A percentile compares a stretch with the other conserved stretches of the same genome.
Evolutionary conservation across 106 monocot genomes (phyloP).

Genomic region (Dendrobium nobile): DNA sequence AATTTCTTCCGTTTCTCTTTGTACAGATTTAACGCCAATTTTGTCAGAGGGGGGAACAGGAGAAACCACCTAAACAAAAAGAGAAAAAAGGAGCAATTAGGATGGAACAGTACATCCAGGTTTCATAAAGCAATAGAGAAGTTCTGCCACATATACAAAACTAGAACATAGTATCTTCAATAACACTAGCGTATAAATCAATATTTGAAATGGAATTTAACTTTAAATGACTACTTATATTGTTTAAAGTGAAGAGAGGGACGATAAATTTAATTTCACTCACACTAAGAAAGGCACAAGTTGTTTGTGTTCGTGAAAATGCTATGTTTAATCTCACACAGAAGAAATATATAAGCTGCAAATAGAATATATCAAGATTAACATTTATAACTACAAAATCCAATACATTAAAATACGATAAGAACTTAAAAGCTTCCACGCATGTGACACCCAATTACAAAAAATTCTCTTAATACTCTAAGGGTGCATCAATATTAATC

Average conservation of each 20-base stretch:
- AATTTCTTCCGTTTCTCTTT: conserved; percentile 88
- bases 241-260: not conserved
- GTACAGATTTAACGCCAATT: conserved; percentile 88
- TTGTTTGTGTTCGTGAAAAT: not conserved
- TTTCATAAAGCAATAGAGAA: not conserved
- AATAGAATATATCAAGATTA: not conserved
- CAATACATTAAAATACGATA: not conserved
- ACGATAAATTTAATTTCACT: not conserved
- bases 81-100: not conserved
- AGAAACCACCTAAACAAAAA: conserved; percentile 60
- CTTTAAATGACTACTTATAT: not conserved
- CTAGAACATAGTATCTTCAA: not conserved
- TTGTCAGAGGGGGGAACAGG: conserved; percentile 96
- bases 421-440: not conserved
- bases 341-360: not conserved
- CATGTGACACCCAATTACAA: not conserved
- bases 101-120: not conserved
- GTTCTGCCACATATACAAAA: not conserved
- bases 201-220: not conserved
- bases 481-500: not conserved
- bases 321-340: not conserved
- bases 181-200: not conserved
- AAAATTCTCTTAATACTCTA: not conserved
- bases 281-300: not conserved
- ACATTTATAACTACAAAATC: not conserved